phyloP scores from a whole-genome alignment of 2,329 filamentous ascomycete species.

The Claviceps monticola region DNA sequence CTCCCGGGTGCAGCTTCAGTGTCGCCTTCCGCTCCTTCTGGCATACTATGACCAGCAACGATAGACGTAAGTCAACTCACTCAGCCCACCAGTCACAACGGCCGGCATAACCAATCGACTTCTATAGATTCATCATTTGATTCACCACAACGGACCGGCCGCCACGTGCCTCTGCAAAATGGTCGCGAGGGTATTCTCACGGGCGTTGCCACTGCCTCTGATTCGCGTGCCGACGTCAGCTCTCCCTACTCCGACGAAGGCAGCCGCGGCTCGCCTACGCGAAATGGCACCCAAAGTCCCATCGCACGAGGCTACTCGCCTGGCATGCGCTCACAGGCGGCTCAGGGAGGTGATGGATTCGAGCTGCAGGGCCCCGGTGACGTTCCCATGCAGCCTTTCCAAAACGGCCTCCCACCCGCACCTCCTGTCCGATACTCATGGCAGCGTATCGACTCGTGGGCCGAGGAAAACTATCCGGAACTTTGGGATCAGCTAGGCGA shows the following conservation, averaged over 20 bases:
- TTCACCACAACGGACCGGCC: conserved; percentile 81
- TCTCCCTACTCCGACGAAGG: conserved; percentile 66
- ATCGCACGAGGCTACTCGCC: conserved; percentile 70
- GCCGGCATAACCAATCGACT: neutral
- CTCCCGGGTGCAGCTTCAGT: conserved; percentile 37
- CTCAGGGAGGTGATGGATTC: conserved; percentile 50
- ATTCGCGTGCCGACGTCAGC: conserved; percentile 74
- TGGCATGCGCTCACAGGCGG: conserved; percentile 68
- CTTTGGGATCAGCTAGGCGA: conserved; percentile 88
- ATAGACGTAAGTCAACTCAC: conserved; percentile 40
- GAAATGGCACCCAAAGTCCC: conserved; percentile 34
- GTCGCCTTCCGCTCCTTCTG: conserved; percentile 79
- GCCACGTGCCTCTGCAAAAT: conserved; percentile 78
- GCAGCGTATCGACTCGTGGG: conserved; percentile 87
- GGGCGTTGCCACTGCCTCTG: conserved; percentile 75
- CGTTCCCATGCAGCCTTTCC: conserved; percentile 93
- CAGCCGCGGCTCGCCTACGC: conserved; percentile 36
- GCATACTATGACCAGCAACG: conserved; percentile 73
- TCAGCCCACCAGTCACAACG: neutral
- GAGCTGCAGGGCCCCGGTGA: conserved; percentile 64
- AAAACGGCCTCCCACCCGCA: conserved; percentile 77
- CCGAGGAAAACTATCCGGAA: conserved; percentile 90
- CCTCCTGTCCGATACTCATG: conserved; percentile 83
- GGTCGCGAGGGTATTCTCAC: conserved; percentile 71
- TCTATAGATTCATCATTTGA: conserved; percentile 73